Base-by-base conservation (phyloP, 306 rosid species). In the Trifolium pratense region DNA sequence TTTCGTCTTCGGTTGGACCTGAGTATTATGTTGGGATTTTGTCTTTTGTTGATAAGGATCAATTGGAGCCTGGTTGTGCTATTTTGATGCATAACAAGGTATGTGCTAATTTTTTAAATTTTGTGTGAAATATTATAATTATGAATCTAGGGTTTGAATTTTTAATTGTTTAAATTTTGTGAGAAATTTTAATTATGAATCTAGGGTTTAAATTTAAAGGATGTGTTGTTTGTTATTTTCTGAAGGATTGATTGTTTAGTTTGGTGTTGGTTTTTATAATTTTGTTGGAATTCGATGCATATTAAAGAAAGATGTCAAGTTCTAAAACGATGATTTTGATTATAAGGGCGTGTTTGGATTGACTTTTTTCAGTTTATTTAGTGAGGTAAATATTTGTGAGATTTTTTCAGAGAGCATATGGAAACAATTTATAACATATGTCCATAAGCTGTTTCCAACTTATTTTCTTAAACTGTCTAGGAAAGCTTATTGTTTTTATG, bases 51-150 rank as follows among this genome's bases (percentile, higher is more conserved):
- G 99, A 94, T 68, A 94, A 94, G 89, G 99, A 94, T 73, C 99
- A 94, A 70, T 81, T 94, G 17, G 99, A 94, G 82, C 99, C 99
- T 75, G 97, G 99, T 9, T 94, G 97, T 69, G 92, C 99, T 3
- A 94, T 94, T 81, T 77, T 94, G 89, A 94, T 94, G 99, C 99
- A 94, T 26, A 94, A 94, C 74, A 94, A 94, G 96, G 99, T 92
- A 43, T 42, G 2, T 3, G 5, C 40, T 71, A 1, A 13, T 66
- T 71, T 4, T n/a, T 31, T 48, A 23, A 43, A 15, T 67, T 25
- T 8, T 9, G 9, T 29, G 3, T 4, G 6, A 13, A 15, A 3
- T n/a, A n/a, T 34, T 42, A 0, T 3, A 20, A 62, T 57, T 4
- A 9, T 61, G 12, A 36, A 26, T 37, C 25, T 31, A 37, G 66